Evolutionary conservation across 495 filamentous ascomycete genomes (phyloP).

Genomic region (Chaetomium tenue): DNA sequence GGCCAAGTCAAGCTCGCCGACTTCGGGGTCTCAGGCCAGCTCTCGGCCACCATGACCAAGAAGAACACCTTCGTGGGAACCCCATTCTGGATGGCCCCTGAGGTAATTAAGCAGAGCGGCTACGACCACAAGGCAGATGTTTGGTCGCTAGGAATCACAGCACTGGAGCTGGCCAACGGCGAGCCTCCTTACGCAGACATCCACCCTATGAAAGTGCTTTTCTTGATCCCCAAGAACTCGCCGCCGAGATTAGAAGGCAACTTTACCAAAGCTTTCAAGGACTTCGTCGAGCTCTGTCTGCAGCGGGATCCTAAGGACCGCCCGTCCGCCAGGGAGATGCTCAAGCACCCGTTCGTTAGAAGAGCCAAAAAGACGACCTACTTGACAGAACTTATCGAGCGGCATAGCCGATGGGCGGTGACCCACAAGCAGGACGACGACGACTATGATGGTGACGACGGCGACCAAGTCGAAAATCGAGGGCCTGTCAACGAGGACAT

Average conservation of each 20-base stretch:
- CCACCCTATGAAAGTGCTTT: constrained; percentile 98
- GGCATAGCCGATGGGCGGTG: constrained; percentile 80
- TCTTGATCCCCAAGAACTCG: constrained; percentile 93
- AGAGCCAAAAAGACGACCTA: constrained; percentile 87
- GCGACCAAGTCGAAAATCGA: constrained; percentile 37
- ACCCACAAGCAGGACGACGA: constrained; percentile 66
- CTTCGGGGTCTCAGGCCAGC: constrained; percentile 94
- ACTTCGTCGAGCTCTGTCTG: constrained; percentile 86
- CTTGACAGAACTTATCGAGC: constrained; percentile 88
- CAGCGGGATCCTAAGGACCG: constrained; percentile 84
- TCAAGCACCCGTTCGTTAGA: constrained; percentile 86
- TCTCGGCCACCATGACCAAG: constrained; percentile 99
- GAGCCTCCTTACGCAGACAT: constrained; percentile 96
- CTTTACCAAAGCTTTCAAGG: constrained; percentile 88
- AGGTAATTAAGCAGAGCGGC: constrained; percentile 96
- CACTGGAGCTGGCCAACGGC: constrained; percentile 86
- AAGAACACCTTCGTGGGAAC: constrained; percentile 99
- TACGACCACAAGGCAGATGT: constrained; percentile 99
- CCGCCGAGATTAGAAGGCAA: constrained; percentile 79
- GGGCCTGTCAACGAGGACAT: constrained; percentile 69
- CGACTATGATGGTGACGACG: constrained; percentile 34
- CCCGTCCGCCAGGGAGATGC: constrained; percentile 80
- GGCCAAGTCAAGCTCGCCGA: constrained; percentile 97
- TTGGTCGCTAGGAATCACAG: constrained; percentile 98
- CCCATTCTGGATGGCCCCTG: constrained; percentile 99